Conservation (phyloP, 768 basidiomycete genomes). For the Leccinum uliginosum region DNA sequence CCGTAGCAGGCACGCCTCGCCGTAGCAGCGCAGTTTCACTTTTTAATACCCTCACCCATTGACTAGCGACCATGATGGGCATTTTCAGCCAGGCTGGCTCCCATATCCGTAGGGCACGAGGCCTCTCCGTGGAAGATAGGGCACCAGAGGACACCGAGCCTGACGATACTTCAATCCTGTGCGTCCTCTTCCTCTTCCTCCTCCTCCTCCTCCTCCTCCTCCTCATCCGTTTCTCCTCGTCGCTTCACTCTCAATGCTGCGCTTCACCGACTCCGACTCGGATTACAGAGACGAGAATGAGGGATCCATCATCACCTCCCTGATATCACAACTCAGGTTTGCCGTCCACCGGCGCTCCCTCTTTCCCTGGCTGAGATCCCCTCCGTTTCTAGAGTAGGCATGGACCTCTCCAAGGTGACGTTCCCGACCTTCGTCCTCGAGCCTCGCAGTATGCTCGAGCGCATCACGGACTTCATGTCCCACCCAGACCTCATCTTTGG, state of each 20-base stretch:
- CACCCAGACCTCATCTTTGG: constrained; percentile 97
- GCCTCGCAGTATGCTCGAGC: constrained; percentile 94
- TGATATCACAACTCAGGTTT: constrained; percentile 87
- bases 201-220: constrained; percentile 20
- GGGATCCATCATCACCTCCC: constrained; percentile 80
- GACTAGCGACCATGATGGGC: constrained; percentile 60
- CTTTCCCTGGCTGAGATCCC: constrained; percentile 8
- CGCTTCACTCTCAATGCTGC: constrained; percentile 21
- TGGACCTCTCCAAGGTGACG: constrained; percentile 94
- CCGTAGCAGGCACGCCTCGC: constrained; percentile 17
- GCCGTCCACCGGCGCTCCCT: constrained; percentile 13
- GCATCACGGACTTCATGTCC: constrained; percentile 99
- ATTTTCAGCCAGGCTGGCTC: constrained; percentile 69
- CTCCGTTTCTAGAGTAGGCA: constrained; percentile 65
- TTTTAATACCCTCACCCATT: background rate
- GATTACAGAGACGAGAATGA: constrained; percentile 82
- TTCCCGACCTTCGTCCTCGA: constrained; percentile 95
- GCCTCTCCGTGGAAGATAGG: constrained; percentile 60
- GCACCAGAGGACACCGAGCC: constrained; percentile 79
- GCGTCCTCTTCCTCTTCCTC: constrained; percentile 35
- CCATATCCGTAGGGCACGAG: constrained; percentile 66
- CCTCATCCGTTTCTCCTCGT: constrained; percentile 22
- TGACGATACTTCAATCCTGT: constrained; percentile 89
- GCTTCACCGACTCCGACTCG: constrained; percentile 31
- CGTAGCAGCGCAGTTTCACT: constrained; percentile 17